Percentiles rank a stretch among this genome's conserved stretches.
phyloP scores from a whole-genome alignment of 2,329 filamentous ascomycete genomes.

The Ophidiomyces ophidiicola region DNA sequence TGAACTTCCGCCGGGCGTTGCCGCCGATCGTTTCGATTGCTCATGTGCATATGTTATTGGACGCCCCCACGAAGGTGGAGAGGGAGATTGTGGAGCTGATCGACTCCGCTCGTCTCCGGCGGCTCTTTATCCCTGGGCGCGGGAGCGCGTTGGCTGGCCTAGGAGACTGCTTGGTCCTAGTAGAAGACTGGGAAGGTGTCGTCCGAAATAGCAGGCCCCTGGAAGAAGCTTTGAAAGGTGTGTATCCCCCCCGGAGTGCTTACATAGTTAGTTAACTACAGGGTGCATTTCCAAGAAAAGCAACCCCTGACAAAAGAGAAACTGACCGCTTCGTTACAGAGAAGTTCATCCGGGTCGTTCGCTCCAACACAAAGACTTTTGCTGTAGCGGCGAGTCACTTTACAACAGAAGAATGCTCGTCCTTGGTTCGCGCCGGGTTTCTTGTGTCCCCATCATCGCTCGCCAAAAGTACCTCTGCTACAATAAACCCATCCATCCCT shows the following conservation, averaged over 20 bases:
- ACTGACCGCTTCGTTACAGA: conserved; percentile 40
- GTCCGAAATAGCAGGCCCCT: conserved; percentile 28
- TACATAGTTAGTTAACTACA: no score
- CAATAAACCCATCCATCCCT: conserved; percentile 9
- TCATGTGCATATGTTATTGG: conserved; percentile 47
- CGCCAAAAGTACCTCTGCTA: conserved; percentile 22
- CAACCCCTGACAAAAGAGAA: no score
- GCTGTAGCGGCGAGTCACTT: conserved; percentile 37
- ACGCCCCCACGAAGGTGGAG: conserved; percentile 47
- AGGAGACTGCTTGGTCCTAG: conserved; percentile 47
- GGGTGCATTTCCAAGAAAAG: no score
- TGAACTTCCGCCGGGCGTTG: conserved; percentile 44
- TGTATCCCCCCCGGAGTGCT: no score
- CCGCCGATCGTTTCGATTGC: conserved; percentile 49
- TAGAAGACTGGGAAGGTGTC: conserved; percentile 40
- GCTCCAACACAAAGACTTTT: conserved; percentile 35
- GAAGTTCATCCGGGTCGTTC: conserved; percentile 41
- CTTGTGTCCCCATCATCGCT: conserved; percentile 39
- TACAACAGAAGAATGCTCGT: conserved; percentile 35
- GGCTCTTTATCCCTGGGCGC: conserved; percentile 45
- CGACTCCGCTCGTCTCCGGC: conserved; percentile 40
- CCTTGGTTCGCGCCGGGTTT: conserved; percentile 43
- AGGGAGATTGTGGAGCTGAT: conserved; percentile 46
- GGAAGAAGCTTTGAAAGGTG: conserved; percentile 27
- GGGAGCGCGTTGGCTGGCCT: conserved; percentile 45